A percentile compares a stretch with the other conserved stretches of the same genome.
phyloP scores from a whole-genome alignment of 106 monocot genomes.

The Acorus calamus region DNA sequence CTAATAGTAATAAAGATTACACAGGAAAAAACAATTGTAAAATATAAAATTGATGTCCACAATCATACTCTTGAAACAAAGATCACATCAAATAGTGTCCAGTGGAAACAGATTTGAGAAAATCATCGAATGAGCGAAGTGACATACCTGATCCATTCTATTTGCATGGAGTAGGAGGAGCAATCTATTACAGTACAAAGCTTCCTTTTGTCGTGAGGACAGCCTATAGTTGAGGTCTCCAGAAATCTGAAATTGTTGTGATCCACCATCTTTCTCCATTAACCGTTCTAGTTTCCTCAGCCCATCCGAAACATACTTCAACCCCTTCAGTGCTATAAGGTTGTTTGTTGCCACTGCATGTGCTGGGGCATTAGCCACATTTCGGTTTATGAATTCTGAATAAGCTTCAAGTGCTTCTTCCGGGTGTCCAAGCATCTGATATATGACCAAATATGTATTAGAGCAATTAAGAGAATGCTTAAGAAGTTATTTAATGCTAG shows the following conservation, averaged over 20 bases:
- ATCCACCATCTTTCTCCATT: constrained; percentile 39
- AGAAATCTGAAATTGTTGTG: constrained; percentile 46
- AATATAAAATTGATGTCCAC: too few species aligned
- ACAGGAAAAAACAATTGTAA: too few species aligned
- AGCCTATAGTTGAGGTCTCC: constrained; percentile 63
- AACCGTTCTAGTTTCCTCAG: constrained; percentile 71
- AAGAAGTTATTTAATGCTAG: neutral
- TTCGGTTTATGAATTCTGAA: constrained; percentile 39
- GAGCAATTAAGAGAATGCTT: neutral
- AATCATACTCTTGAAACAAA: too few species aligned
- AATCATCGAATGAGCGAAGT: neutral
- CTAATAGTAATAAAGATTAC: too few species aligned
- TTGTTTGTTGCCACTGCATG: constrained; percentile 84
- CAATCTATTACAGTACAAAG: constrained; percentile 60
- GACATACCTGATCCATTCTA: constrained; percentile 73
- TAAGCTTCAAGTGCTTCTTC: constrained; percentile 74
- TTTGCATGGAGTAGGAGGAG: constrained; percentile 90
- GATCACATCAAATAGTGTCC: too few species aligned
- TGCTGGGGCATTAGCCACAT: constrained; percentile 72
- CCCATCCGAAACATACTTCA: constrained; percentile 85
- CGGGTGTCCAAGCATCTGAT: constrained; percentile 56
- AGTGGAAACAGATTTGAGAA: too few species aligned
- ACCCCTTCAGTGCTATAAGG: constrained; percentile 65
- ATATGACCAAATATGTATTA: constrained; percentile 12
- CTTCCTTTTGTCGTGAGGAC: constrained; percentile 69